Percentiles rank a stretch among this genome's conserved stretches.
These are phyloP conservation scores for Scutellaria baicalensis DNA, from an alignment of 257 asterid species.

Conservation along the genomic window DNA sequence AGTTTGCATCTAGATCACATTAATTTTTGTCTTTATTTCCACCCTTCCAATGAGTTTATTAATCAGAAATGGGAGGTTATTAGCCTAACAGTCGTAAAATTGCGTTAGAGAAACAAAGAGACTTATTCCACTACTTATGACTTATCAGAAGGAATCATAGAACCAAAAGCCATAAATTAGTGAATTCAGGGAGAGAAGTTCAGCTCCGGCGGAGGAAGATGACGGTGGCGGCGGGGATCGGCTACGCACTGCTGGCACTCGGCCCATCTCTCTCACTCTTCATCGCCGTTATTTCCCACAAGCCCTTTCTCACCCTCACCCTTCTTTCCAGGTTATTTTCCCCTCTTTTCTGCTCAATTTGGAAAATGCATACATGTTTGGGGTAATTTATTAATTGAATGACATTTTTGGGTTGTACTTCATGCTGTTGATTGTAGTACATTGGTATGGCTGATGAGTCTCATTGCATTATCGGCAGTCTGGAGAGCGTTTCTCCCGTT, in stretches of 20 bases:
- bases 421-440: slow-evolving; percentile 41
- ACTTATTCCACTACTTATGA: too few relatives aligned
- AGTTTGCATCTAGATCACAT: too few relatives aligned
- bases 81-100: too few relatives aligned
- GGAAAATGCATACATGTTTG: background rate
- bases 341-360: background rate
- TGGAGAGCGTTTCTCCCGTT: slow-evolving; percentile 94
- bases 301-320: slow-evolving; percentile 83
- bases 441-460: slow-evolving; percentile 81
- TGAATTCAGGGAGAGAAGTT: background rate
- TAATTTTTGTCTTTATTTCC: too few relatives aligned
- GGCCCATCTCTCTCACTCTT: slow-evolving; percentile 90
- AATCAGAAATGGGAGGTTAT: too few relatives aligned
- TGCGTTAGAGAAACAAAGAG: too few relatives aligned
- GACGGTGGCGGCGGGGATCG: slow-evolving; percentile 90
- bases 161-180: background rate
- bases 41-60: too few relatives aligned
- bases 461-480: slow-evolving; percentile 68
- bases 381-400: background rate
- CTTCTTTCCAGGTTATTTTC: slow-evolving; percentile 71
- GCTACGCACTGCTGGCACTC: slow-evolving; percentile 65
- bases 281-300: slow-evolving; percentile 60
- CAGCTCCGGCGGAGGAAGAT: slow-evolving; percentile 28
- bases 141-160: background rate
- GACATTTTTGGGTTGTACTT: slow-evolving; percentile 8